A percentile compares a stretch with the other conserved stretches of the same genome.
Conservation (phyloP, 2,329 filamentous ascomycete species). For the Chaetomium globosum region DNA sequence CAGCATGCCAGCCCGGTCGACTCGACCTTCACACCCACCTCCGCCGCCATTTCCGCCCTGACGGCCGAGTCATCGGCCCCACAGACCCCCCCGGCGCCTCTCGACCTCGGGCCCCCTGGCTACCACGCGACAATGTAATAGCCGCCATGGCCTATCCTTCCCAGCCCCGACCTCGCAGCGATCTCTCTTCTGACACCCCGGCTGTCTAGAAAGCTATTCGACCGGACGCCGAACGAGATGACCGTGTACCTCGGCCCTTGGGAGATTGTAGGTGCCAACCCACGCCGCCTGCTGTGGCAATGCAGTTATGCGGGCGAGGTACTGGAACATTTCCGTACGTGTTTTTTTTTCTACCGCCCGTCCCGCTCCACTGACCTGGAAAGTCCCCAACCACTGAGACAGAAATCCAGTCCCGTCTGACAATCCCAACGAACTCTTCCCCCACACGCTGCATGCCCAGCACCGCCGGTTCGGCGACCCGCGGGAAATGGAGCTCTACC, state of each 20-base stretch:
- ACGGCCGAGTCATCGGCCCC: constrained; percentile 47
- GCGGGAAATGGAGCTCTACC: constrained; percentile 53
- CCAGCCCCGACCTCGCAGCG: constrained; percentile 33
- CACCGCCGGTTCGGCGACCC: constrained; percentile 56
- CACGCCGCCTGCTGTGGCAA: constrained; percentile 56
- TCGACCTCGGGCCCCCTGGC: constrained; percentile 57
- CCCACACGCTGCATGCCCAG: constrained; percentile 54
- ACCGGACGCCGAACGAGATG: constrained; percentile 52
- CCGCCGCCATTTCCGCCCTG: constrained; percentile 48
- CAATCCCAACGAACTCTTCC: constrained; percentile 49
- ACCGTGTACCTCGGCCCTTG: constrained; percentile 58
- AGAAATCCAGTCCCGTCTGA: constrained; percentile 49
- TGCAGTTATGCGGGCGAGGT: constrained; percentile 56
- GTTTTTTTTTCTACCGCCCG: constrained; percentile 19
- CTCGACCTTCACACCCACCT: constrained; percentile 52
- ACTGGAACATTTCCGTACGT: constrained; percentile 55
- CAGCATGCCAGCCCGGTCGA: constrained; percentile 50
- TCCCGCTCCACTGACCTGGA: constrained; percentile 3
- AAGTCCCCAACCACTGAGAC: constrained; percentile 23
- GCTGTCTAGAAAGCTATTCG: constrained; percentile 51
- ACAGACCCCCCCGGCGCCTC: constrained; percentile 48
- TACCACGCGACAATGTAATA: constrained; percentile 58
- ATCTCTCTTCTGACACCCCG: constrained; percentile 29
- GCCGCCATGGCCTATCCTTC: constrained; percentile 27
- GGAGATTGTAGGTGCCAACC: constrained; percentile 53